These are phyloP conservation scores for Arthrobotrys sphaeroides DNA, from an alignment of 2,329 filamentous ascomycete genomes.

Conservation along the genomic window DNA sequence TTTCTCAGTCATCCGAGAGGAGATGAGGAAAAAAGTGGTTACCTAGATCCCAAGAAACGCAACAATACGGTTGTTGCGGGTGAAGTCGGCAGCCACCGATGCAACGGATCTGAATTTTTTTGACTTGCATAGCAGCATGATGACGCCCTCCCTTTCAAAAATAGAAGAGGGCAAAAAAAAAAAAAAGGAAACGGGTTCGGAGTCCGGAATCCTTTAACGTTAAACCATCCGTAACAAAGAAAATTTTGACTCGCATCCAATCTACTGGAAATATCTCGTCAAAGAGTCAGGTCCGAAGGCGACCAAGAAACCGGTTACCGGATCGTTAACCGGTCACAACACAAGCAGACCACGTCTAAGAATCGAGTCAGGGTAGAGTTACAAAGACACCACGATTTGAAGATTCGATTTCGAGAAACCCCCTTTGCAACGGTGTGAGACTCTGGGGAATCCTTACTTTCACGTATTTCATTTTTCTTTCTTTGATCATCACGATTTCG, in stretches of 20 bases:
- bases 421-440: neutral
- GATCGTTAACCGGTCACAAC: neutral
- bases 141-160: neutral
- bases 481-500: neutral
- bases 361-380: no score
- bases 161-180: neutral
- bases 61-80: constrained; percentile 4
- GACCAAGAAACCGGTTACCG: neutral
- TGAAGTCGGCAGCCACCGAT: neutral
- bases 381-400: neutral
- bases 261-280: neutral
- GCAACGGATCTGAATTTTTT: neutral
- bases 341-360: neutral
- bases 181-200: neutral
- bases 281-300: constrained; percentile 4
- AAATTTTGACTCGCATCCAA: neutral
- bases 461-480: no score
- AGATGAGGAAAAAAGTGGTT: neutral
- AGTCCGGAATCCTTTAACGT: constrained; percentile 3
- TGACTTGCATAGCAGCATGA: no score
- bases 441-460: constrained; percentile 6
- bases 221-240: no score
- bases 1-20: neutral
- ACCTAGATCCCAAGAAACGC: constrained; percentile 15
- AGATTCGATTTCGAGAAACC: neutral